Percentiles rank a stretch among this genome's conserved stretches.
phyloP scores from a whole-genome alignment of 768 basidiomycete genomes.

The Collybia nuda region DNA sequence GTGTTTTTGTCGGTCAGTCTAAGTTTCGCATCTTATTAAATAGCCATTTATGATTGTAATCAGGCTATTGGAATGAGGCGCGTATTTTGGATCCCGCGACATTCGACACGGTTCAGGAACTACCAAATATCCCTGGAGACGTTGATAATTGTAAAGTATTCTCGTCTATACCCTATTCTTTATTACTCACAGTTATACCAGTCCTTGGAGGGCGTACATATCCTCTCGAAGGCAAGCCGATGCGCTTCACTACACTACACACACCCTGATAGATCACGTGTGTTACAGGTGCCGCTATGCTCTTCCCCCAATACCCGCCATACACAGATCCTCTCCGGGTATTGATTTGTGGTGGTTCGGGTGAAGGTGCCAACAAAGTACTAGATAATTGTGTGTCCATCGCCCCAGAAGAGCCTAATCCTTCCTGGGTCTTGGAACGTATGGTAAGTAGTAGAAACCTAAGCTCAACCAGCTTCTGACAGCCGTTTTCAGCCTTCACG shows the following conservation, averaged over 20 bases:
- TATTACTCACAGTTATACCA: conserved; percentile 16
- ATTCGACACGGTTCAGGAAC: conserved; percentile 54
- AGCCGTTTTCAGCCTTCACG: conserved; percentile 51
- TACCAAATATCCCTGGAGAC: conserved; percentile 76
- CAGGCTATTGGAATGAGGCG: conserved; percentile 82
- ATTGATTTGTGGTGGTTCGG: conserved; percentile 77
- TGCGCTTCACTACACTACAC: not conserved
- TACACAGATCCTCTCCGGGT: conserved; percentile 73
- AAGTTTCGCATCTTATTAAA: not conserved
- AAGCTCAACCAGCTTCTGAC: not conserved
- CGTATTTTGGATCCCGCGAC: conserved; percentile 68
- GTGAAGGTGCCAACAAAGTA: conserved; percentile 46
- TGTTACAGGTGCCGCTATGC: conserved; percentile 49
- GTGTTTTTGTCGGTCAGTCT: conserved; percentile 65
- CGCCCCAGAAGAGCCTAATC: conserved; percentile 57
- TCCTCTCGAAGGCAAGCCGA: conserved; percentile 55
- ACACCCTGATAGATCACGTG: not conserved
- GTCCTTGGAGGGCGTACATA: conserved; percentile 76
- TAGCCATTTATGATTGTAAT: not conserved
- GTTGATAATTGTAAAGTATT: conserved; percentile 57
- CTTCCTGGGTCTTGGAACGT: conserved; percentile 72
- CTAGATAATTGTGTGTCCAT: conserved; percentile 75
- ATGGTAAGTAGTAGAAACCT: conserved; percentile 52
- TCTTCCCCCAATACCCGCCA: conserved; percentile 70
- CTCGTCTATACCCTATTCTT: not conserved